Evolutionary conservation across 192 early-diverging fungal genomes (phyloP).

Genomic region (Backusella liffmaniae): DNA sequence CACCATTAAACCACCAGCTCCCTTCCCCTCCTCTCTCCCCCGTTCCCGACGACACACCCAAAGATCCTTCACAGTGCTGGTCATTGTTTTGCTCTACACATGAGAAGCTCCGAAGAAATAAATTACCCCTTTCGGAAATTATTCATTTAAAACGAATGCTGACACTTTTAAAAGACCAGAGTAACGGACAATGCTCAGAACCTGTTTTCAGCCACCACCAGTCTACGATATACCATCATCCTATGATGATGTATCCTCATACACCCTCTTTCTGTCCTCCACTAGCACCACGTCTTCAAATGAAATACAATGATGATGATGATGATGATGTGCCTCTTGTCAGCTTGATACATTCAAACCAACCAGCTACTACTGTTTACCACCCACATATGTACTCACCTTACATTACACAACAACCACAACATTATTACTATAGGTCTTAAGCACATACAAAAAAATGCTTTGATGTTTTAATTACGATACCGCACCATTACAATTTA

Average conservation of each 20-base stretch:
- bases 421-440: not conserved
- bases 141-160: not conserved
- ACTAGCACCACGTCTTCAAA: not conserved
- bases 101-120: conserved; percentile 4
- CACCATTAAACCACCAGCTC: not conserved
- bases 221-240: not conserved
- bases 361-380: not conserved
- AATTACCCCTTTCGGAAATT: conserved; percentile 5
- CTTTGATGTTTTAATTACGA: not conserved
- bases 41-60: not conserved
- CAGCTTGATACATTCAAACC: not conserved
- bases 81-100: not conserved
- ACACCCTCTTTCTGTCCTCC: not conserved
- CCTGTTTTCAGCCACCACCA: not conserved
- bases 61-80: not conserved
- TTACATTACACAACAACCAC: not conserved
- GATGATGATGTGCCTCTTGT: conserved; percentile 4
- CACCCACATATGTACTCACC: not conserved
- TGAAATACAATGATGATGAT: not conserved
- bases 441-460: not conserved
- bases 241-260: not conserved
- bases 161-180: not conserved
- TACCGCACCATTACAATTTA: not conserved
- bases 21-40: not conserved
- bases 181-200: not conserved